phyloP scores from a whole-genome alignment of 805 yeast genomes.

The Candida argentea region DNA sequence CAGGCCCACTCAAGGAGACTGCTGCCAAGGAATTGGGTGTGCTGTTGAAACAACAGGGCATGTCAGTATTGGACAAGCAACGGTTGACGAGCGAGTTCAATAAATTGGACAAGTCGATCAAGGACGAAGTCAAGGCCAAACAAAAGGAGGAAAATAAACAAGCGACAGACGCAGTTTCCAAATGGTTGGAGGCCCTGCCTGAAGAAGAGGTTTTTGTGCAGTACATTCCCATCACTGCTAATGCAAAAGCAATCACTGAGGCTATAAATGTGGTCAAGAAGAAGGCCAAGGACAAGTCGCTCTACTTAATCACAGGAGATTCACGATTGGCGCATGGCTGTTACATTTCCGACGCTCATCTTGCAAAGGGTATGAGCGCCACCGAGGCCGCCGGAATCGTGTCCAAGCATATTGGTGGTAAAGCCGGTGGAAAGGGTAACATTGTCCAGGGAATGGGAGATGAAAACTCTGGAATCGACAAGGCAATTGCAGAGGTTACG shows the following conservation, averaged over 20 bases:
- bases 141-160: slow-evolving; percentile 84
- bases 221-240: slow-evolving; percentile 60
- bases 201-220: slow-evolving; percentile 53
- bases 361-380: slow-evolving; percentile 63
- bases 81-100: slow-evolving; percentile 63
- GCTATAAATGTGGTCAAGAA: slow-evolving; percentile 79
- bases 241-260: slow-evolving; percentile 91
- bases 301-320: slow-evolving; percentile 72
- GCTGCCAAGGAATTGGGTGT: slow-evolving; percentile 78
- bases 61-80: slow-evolving; percentile 74
- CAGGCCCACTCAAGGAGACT: slow-evolving; percentile 72
- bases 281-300: slow-evolving; percentile 60
- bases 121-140: slow-evolving; percentile 78
- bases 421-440: slow-evolving; percentile 97
- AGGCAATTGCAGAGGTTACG: slow-evolving; percentile 66
- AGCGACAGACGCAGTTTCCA: slow-evolving; percentile 66
- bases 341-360: slow-evolving; percentile 64
- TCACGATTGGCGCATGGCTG: slow-evolving; percentile 91
- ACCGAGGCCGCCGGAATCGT: slow-evolving; percentile 67
- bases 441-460: slow-evolving; percentile 96
- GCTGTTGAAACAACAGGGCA: slow-evolving; percentile 67
- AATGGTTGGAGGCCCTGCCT: slow-evolving; percentile 45
- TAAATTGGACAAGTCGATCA: slow-evolving; percentile 74
- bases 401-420: slow-evolving; percentile 77
- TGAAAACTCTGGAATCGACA: slow-evolving; percentile 54